These are phyloP conservation scores for Agaricus subrufescens DNA, from an alignment of 768 basidiomycete genomes.

Conservation along the genomic window DNA sequence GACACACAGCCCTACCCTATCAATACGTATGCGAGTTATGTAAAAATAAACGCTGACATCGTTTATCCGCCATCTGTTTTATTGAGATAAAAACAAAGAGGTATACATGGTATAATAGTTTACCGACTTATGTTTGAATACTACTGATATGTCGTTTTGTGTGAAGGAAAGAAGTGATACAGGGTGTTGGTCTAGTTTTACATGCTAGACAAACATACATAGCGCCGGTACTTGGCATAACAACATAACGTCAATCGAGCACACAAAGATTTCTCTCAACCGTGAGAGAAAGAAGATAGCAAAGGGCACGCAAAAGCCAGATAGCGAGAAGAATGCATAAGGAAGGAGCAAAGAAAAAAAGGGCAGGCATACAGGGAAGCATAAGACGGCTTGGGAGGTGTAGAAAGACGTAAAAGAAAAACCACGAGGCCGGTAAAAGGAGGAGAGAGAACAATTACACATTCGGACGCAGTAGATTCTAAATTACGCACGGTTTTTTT, in stretches of 20 bases:
- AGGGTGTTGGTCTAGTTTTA: not conserved
- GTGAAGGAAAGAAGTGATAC: not conserved
- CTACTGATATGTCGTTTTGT: not conserved
- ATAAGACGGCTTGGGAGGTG: not conserved
- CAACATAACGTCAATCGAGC: slow-evolving; percentile 13
- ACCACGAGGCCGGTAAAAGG: not conserved
- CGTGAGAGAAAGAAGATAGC: not conserved
- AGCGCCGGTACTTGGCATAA: not conserved
- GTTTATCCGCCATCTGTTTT: not conserved
- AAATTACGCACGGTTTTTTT: not conserved
- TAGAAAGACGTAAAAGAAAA: not conserved
- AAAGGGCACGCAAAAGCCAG: not conserved
- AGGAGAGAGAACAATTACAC: not conserved
- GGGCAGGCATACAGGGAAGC: not conserved
- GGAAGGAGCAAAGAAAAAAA: not conserved
- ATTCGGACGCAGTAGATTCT: too few relatives aligned
- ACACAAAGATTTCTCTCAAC: slow-evolving; percentile 6
- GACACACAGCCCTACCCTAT: not conserved
- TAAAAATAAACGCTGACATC: not conserved
- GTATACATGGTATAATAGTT: too few relatives aligned
- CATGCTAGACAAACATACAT: not conserved
- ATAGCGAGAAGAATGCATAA: slow-evolving; percentile 4
- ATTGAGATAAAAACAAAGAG: not conserved
- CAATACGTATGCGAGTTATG: not conserved
- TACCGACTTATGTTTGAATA: too few relatives aligned